Conservation (phyloP, 1,139 yeast genomes). For the Yamadazyma oceani region DNA sequence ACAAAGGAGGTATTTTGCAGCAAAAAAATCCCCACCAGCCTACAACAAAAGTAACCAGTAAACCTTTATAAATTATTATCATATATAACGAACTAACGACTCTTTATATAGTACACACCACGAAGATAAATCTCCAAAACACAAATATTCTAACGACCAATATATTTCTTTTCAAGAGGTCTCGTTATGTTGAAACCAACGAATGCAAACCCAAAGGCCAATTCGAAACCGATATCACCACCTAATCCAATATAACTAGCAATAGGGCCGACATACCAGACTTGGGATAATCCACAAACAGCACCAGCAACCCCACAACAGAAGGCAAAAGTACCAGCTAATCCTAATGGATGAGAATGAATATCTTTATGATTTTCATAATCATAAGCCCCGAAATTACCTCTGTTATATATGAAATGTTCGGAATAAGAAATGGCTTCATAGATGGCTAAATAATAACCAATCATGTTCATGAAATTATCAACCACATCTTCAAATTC, state of each 20-base stretch:
- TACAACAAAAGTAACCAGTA: no score
- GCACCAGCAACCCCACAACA: slow-evolving; percentile 85
- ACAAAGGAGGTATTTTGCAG: no score
- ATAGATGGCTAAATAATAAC: slow-evolving; percentile 88
- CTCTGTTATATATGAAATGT: slow-evolving; percentile 73
- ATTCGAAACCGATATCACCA: slow-evolving; percentile 87
- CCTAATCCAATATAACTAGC: slow-evolving; percentile 67
- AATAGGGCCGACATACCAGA: slow-evolving; percentile 76
- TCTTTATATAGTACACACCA: background rate
- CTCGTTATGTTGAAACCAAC: slow-evolving; percentile 61
- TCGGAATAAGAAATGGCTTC: slow-evolving; percentile 70
- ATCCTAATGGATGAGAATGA: slow-evolving; percentile 65
- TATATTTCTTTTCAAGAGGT: slow-evolving; percentile 68
- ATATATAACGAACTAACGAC: background rate
- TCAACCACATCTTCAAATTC: slow-evolving; percentile 70
- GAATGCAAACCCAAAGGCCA: slow-evolving; percentile 70
- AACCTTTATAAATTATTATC: no score
- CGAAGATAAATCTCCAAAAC: background rate
- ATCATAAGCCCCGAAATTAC: slow-evolving; percentile 59
- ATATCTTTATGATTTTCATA: slow-evolving; percentile 59
- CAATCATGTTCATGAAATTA: slow-evolving; percentile 86
- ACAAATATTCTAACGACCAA: slow-evolving; percentile 39
- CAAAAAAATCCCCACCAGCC: no score
- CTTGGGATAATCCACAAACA: slow-evolving; percentile 82
- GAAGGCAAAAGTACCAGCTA: slow-evolving; percentile 76